These are phyloP conservation scores for Rhododendron simsii DNA, from an alignment of 148 eudicot genomes.

Conservation along the genomic window DNA sequence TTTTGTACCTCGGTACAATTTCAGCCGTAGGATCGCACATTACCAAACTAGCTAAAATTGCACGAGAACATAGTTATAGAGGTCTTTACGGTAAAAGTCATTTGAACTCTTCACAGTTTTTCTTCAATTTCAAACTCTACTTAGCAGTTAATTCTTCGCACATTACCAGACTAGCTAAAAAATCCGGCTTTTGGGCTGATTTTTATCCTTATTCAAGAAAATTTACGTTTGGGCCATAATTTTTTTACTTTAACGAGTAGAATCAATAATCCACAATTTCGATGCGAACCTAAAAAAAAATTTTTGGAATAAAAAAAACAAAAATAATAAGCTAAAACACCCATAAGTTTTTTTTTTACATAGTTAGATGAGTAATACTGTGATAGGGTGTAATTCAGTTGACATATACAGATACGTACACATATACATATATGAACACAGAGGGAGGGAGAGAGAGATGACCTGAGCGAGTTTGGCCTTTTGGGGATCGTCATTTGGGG, in stretches of 20 bases:
- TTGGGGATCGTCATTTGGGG: conserved; percentile 56
- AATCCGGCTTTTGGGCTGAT: too few species aligned
- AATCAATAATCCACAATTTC: too few species aligned
- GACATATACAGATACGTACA: neutral
- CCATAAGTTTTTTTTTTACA: neutral
- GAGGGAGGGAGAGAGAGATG: neutral
- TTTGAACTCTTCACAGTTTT: neutral
- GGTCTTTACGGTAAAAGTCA: neutral
- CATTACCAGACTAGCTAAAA: too few species aligned
- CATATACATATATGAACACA: neutral
- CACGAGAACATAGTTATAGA: neutral
- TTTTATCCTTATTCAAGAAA: too few species aligned
- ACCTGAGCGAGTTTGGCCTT: conserved; percentile 85
- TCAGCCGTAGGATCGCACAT: neutral
- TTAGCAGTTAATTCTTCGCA: neutral
- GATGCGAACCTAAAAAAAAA: too few species aligned
- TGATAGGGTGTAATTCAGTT: neutral
- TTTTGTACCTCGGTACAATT: neutral
- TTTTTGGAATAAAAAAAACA: too few species aligned
- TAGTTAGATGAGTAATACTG: neutral
- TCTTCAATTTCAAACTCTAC: neutral
- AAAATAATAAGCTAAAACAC: too few species aligned
- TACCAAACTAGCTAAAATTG: neutral
- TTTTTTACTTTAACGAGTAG: too few species aligned
- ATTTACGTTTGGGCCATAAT: too few species aligned